Evolutionary conservation across 2,329 filamentous ascomycete genomes (phyloP), one percentile per base, ranked within the genome.

Genomic region (Leptographium wingfieldii): DNA sequence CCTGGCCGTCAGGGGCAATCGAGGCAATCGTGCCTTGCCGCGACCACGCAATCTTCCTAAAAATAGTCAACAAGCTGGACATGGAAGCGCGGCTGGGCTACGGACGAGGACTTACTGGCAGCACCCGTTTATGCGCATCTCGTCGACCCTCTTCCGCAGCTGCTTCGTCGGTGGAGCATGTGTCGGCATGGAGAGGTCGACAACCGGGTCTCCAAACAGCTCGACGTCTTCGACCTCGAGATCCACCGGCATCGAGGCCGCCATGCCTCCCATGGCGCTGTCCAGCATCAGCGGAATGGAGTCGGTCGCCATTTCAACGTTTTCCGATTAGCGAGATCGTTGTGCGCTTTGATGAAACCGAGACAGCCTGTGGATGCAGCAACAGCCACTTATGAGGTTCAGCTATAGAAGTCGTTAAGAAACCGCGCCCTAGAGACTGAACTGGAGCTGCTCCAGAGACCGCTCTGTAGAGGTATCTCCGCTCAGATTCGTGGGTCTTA

Each of bases 1-100:
- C 79, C 55, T 80, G 80, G 33, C 88, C 87, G 72, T 92, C 87
- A 19, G 82, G 74, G 25, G 85, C 82, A 65, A 97, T 87, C 59
- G 86, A 87, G 33, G 92, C 92, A 65, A 97, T 89, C 62, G 86
- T 90, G 52, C 92, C 92, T 62, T 84, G 82, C 67, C 86, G 91
- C 12, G 92, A 96, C 92, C 92, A 97, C 35, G 88, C 85, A 59
- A 96, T 81, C 64, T 83, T 84, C 69, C 91, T 95, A 66, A 35
- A 46, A 7, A 31, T 60, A 66, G 43, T 46, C 43, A 62, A 66
- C 60, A 35, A 35, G 29, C n/a, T 38, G 57, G 33, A 2, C 33
- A 31, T 35, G 2, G 33, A 35, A 10, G 33, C 33, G 29, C 10
- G 38, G n/a, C 53, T 48, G 56, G 58, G 43, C 14, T 48, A 55